Percentiles rank a stretch among this genome's conserved stretches.
phyloP scores from a whole-genome alignment of 2,329 filamentous ascomycete species.

The Arthrobotrys musiformis region DNA sequence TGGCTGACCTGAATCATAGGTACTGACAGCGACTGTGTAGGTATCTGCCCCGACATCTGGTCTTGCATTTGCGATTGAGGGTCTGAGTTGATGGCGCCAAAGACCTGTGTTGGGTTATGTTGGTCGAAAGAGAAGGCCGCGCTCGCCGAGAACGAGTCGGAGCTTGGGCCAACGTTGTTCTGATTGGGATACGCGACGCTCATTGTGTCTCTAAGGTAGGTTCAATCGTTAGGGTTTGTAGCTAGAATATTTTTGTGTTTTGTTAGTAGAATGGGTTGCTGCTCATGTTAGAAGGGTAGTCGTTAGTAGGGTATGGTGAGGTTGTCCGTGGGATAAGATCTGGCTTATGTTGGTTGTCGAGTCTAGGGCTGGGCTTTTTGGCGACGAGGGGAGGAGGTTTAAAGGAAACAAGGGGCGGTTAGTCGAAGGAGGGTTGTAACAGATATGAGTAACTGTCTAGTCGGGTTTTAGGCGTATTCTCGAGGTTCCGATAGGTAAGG shows the following conservation, averaged over 20 bases:
- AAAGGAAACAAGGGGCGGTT: not conserved
- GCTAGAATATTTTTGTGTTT: constrained; percentile 14
- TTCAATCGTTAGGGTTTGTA: constrained; percentile 1
- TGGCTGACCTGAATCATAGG: constrained; percentile 45
- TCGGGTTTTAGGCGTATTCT: not conserved
- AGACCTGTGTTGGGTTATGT: constrained; percentile 41
- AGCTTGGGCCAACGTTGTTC: constrained; percentile 25
- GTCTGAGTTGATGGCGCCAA: constrained; percentile 28
- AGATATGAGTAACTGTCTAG: not conserved
- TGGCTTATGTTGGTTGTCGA: constrained; percentile 13
- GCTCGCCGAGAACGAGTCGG: constrained; percentile 45
- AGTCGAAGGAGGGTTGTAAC: not conserved
- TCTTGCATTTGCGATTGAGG: constrained; percentile 37
- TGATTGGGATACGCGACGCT: constrained; percentile 49
- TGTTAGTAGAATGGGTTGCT: constrained; percentile 49
- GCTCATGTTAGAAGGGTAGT: constrained; percentile 48
- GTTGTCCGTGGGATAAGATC: not conserved
- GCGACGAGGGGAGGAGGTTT: not conserved
- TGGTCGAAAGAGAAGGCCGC: constrained; percentile 52
- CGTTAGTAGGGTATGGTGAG: constrained; percentile 30
- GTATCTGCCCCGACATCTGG: constrained; percentile 8
- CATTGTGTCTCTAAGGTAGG: constrained; percentile 12
- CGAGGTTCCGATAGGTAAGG: not conserved
- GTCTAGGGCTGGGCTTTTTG: not conserved
- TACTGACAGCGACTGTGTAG: constrained; percentile 26